Evolutionary conservation across 2,329 filamentous ascomycete genomes (phyloP).

Genomic region (Talaromyces pinophilus): DNA sequence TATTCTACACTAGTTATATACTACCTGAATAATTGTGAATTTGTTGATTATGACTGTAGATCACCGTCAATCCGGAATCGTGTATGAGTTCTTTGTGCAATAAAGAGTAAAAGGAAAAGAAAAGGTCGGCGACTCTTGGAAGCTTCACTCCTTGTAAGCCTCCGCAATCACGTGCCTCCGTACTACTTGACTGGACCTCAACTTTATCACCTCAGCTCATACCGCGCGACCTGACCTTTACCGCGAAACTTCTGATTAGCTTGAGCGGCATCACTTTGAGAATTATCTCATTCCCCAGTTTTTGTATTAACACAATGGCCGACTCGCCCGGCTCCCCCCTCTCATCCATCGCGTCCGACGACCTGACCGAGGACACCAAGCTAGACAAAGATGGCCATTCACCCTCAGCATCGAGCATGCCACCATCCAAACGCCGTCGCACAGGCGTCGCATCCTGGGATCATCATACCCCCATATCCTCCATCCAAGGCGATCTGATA

Average conservation of each 20-base stretch:
- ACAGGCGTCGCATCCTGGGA: conserved; percentile 49
- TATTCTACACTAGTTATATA: neutral
- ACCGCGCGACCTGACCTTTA: neutral
- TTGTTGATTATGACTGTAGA: neutral
- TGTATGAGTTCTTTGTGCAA: neutral
- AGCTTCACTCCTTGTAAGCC: conserved; percentile 19
- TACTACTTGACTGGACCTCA: conserved; percentile 14
- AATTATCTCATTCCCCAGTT: no score
- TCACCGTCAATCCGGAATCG: neutral
- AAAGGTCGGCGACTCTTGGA: neutral
- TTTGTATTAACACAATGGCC: conserved; percentile 40
- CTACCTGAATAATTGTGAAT: neutral
- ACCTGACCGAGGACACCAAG: conserved; percentile 62
- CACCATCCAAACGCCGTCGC: conserved; percentile 52
- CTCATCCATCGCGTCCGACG: conserved; percentile 64
- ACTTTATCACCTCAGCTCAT: neutral
- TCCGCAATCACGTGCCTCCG: conserved; percentile 19
- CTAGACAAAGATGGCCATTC: conserved; percentile 52
- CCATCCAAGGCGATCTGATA: conserved; percentile 42
- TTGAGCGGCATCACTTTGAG: neutral
- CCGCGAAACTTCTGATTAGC: neutral
- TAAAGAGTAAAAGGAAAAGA: neutral
- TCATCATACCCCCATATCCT: conserved; percentile 54
- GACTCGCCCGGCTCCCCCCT: conserved; percentile 65
- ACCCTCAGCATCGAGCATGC: conserved; percentile 42